Evolutionary conservation across 495 filamentous ascomycete genomes (phyloP), one percentile per base, ranked within the genome.

Genomic region (Tuber melanosporum): DNA sequence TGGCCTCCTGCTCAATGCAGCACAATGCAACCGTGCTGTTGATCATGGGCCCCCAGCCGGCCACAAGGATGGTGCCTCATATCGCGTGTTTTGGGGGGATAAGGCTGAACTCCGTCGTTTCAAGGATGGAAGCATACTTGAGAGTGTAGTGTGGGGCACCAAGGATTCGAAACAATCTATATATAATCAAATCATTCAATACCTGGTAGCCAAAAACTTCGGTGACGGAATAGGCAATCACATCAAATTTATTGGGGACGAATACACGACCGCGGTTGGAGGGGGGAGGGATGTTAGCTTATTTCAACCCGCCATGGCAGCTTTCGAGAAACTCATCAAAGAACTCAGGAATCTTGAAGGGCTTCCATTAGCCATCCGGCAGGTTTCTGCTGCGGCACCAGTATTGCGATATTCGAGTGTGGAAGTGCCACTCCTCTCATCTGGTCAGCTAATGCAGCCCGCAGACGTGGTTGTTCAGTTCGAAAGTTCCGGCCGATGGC

Each of bases 401-500:
- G 88, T 91, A 72, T 86, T 97, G 14, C 90, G 95, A 71, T 94
- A 91, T 79, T 85, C 94, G 7, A 92, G 92, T 0, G 84, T 92
- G 73, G 86, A 86, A 43, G 83, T 82, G 36, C 90, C 89, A 14
- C 57, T 80, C 2, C 76, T 82, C 32, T 83, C 81, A 73, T 77
- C 82, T 57, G 76, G 75, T 26, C 75, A 78, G n/a, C 81, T 88
- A 46, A 84, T 83, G 43, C 81, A 82, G 42, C 88, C 89, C 5
- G 88, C 89, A 66, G 90, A 95, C 74, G 86, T 94, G 73, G 87
- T 92, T 49, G 87, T 99, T 41, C 94, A 95, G 78, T 98, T 99
- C 80, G 95, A 99, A 85, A 93, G 92, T 46, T 98, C 96, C 7
- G 90, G 89, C 15, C 91, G 94, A 75, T 99, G 95, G 95, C 96